These are phyloP conservation scores for Coemansia sp. DNA, from an alignment of 192 early-diverging fungal genomes.

Conservation along the genomic window DNA sequence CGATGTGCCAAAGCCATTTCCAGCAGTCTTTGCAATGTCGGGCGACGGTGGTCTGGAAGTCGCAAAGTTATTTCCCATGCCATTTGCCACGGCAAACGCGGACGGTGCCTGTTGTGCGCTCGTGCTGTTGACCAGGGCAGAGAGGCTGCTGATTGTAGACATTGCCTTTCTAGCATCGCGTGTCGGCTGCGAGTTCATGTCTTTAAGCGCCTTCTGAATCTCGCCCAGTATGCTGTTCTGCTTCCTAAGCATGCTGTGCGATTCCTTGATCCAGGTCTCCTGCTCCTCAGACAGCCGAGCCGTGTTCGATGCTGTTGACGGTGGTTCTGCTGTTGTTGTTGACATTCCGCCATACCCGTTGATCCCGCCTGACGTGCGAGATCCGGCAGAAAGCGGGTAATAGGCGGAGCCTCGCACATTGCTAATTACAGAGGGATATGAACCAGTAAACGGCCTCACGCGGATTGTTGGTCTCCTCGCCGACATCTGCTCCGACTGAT, in stretches of 20 bases:
- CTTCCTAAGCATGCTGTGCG: constrained; percentile 39
- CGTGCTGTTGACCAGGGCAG: constrained; percentile 22
- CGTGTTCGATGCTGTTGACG: neutral
- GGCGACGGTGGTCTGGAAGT: neutral
- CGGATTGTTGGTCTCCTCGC: constrained; percentile 33
- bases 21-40: constrained; percentile 6
- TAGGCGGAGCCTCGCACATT: neutral
- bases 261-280: constrained; percentile 31
- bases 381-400: constrained; percentile 9
- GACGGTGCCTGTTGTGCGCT: neutral
- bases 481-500: neutral
- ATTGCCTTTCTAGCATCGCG: constrained; percentile 31
- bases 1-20: neutral
- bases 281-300: constrained; percentile 30
- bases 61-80: neutral
- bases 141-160: constrained; percentile 30
- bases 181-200: constrained; percentile 10
- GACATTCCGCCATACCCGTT: neutral
- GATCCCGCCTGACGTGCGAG: neutral
- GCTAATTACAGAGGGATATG: neutral
- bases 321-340: neutral
- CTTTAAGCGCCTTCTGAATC: constrained; percentile 26
- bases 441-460: constrained; percentile 21
- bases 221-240: constrained; percentile 23
- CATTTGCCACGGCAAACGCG: neutral